A percentile compares a stretch with the other conserved stretches of the same genome.
Conservation (phyloP, 805 yeast species). For the Candida alai region DNA sequence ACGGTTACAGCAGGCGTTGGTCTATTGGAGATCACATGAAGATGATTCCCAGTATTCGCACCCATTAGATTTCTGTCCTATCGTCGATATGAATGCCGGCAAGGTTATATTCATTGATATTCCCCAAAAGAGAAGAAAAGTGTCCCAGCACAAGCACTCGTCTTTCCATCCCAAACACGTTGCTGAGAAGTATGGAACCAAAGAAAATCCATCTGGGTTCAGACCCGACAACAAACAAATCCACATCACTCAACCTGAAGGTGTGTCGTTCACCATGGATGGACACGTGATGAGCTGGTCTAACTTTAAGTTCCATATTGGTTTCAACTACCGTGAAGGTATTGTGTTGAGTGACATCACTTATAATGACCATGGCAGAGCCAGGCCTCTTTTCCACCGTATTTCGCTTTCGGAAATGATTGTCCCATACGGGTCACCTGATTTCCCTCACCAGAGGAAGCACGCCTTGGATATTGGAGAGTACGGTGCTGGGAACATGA, state of each 20-base stretch:
- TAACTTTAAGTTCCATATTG: conserved; percentile 73
- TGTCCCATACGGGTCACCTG: conserved; percentile 81
- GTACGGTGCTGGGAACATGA: conserved; percentile 84
- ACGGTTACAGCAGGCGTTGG: conserved; percentile 76
- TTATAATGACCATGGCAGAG: conserved; percentile 73
- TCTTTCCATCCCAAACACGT: conserved; percentile 66
- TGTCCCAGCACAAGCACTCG: conserved; percentile 64
- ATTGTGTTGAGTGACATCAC: conserved; percentile 70
- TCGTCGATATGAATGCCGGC: conserved; percentile 66
- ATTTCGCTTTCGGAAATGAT: conserved; percentile 78
- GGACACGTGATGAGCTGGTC: conserved; percentile 75
- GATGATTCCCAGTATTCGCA: conserved; percentile 74
- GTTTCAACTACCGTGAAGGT: conserved; percentile 84
- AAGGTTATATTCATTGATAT: conserved; percentile 73
- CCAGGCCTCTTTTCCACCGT: conserved; percentile 73
- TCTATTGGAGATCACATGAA: conserved; percentile 72
- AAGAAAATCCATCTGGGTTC: conserved; percentile 44
- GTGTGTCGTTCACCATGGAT: conserved; percentile 70
- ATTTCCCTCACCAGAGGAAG: conserved; percentile 77
- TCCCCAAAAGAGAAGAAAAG: conserved; percentile 69
- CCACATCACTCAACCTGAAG: conserved; percentile 74
- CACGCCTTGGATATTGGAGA: conserved; percentile 87
- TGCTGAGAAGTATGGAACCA: conserved; percentile 54
- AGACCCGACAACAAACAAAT: conserved; percentile 65
- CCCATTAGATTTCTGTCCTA: conserved; percentile 80